phyloP scores from a whole-genome alignment of 73 alveolate species.

The Tetrahymena malaccensis region DNA sequence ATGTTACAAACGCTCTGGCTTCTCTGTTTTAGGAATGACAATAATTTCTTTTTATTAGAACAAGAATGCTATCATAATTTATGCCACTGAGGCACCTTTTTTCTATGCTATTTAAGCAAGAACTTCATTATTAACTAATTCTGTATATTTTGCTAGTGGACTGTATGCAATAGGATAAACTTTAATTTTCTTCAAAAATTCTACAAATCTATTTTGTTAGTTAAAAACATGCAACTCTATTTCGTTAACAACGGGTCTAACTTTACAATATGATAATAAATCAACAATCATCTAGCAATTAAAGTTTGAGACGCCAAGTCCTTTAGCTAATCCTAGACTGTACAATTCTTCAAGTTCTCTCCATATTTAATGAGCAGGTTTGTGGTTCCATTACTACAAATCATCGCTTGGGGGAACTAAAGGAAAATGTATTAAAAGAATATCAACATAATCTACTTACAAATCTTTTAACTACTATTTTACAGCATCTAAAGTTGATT shows the following conservation, averaged over 20 bases:
- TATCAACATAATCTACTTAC: slow-evolving; percentile 60
- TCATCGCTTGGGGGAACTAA: not conserved
- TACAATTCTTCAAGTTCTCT: slow-evolving; percentile 54
- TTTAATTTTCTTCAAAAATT: slow-evolving; percentile 20
- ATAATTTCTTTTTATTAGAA: slow-evolving; percentile 38
- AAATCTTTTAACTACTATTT: slow-evolving; percentile 42
- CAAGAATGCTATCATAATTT: slow-evolving; percentile 49
- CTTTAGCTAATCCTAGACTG: slow-evolving; percentile 49
- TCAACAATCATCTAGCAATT: slow-evolving; percentile 46
- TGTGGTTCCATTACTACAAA: not conserved
- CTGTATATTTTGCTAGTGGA: slow-evolving; percentile 22
- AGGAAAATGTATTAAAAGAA: slow-evolving; percentile 60
- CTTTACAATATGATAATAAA: slow-evolving; percentile 49
- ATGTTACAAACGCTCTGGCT: slow-evolving; percentile 24
- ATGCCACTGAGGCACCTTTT: slow-evolving; percentile 39
- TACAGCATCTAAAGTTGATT: slow-evolving; percentile 14
- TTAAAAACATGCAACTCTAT: slow-evolving; percentile 67
- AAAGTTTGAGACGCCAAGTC: slow-evolving; percentile 68
- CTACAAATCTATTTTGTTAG: slow-evolving; percentile 12
- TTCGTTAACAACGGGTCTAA: slow-evolving; percentile 62
- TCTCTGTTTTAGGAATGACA: slow-evolving; percentile 60
- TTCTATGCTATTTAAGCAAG: slow-evolving; percentile 33
- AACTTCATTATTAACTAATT: slow-evolving; percentile 13
- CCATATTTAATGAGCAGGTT: slow-evolving; percentile 54
- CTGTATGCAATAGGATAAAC: slow-evolving; percentile 41